Base-by-base conservation (phyloP, 805 yeast genomes). In the Yarrowia bubula region DNA sequence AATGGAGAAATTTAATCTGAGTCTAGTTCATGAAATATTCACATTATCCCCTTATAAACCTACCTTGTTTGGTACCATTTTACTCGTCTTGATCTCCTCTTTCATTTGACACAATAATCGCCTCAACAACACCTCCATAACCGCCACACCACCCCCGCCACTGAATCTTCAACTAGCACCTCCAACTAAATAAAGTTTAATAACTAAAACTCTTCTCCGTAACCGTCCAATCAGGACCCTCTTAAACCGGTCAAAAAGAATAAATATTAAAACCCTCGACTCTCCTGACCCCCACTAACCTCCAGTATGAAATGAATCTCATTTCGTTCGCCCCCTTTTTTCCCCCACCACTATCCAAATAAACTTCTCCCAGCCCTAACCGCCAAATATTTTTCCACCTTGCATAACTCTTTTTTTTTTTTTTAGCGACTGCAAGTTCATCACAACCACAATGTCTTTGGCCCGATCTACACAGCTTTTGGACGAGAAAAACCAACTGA, bases 401-500 rank as follows among this genome's bases (percentile, higher is more conserved):
- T 51, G 60, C 60, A 51, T 51, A 51, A 35, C 32, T 17, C 35
- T 32, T 38, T 46, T 46, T 31, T 46, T 13, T 31, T 31, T 18
- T 14, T 6, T 4, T 22, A 14, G 10, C n/a, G 9, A 14, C 15
- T 2, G 1, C 32, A 37, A 9, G 35, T 13, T 22, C 33, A 18
- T n/a, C 41, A 35, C 58, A 18, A 41, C 37, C 43, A 55, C 22
- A 7, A 58, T 58, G 64, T 58, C 64, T 31, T 64, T 69, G 35
- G 64, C 69, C 33, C 68, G 68, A 44, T 72, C 71, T 48, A 61
- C 64, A 44, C 66, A 50, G 41, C 70, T 90, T 67, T 80, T 91
- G 69, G 86, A 85, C 70, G 87, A 87, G 68, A 90, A 85, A 74
- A 91, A 91, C 75, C 82, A 85, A 46, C 81, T 91, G 69, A 80